These are phyloP conservation scores for Mycosphaerelloides madeirae DNA, from an alignment of 2,329 filamentous ascomycete species.

Conservation along the genomic window DNA sequence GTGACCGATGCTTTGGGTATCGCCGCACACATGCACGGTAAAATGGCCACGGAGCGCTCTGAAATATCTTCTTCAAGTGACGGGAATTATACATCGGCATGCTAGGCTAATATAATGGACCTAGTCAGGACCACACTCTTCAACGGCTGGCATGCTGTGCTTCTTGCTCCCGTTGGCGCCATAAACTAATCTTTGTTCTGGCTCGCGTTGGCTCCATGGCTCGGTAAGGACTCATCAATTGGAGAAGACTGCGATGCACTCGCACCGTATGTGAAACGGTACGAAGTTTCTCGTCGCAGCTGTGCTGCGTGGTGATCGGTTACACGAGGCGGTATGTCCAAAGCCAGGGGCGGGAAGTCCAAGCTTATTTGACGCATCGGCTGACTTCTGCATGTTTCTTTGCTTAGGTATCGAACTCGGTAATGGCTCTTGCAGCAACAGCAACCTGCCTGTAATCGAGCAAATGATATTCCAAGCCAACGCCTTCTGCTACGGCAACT, in stretches of 20 bases:
- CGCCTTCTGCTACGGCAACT: background rate
- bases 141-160: no score
- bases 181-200: background rate
- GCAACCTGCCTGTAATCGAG: background rate
- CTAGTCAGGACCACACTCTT: no score
- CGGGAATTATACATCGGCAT: background rate
- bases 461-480: background rate
- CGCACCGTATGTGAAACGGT: background rate
- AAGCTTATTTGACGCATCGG: no score
- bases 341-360: no score
- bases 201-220: background rate
- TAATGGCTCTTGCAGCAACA: background rate
- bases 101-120: no score
- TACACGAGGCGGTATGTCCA: conserved; percentile 1
- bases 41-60: background rate
- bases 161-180: no score
- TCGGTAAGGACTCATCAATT: no score
- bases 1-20: background rate
- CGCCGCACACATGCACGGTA: background rate
- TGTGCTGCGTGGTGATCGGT: background rate
- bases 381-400: no score
- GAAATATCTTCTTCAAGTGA: background rate
- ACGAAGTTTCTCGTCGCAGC: background rate
- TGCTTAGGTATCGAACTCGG: conserved; percentile 1
- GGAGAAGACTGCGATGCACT: background rate